A percentile compares a stretch with the other conserved stretches of the same genome.
phyloP scores from a whole-genome alignment of 2,329 filamentous ascomycete species.

The Trichophyton equinum region DNA sequence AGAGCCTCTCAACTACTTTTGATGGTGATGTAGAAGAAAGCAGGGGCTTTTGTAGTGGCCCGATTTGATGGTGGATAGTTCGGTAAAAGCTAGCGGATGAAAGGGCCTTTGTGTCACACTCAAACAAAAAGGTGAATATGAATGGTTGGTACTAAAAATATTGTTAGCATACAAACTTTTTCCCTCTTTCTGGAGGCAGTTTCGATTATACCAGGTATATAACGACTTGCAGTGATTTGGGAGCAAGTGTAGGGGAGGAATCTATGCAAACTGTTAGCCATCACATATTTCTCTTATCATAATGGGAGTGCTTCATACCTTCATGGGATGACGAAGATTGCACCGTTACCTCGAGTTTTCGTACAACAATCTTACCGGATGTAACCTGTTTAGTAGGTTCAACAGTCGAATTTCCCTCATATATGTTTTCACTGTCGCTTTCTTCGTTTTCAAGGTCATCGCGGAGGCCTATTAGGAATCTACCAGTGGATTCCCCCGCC shows the following conservation, averaged over 20 bases:
- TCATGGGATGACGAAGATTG: constrained; percentile 10
- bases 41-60: constrained; percentile 36
- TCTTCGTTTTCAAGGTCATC: constrained; percentile 30
- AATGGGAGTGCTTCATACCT: constrained; percentile 11
- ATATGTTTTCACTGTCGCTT: constrained; percentile 21
- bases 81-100: constrained; percentile 34
- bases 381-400: constrained; percentile 3
- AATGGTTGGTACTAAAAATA: constrained; percentile 31
- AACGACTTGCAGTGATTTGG: constrained; percentile 24
- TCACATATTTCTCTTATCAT: neutral
- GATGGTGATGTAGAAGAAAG: constrained; percentile 35
- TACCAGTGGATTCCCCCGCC: constrained; percentile 20
- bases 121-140: constrained; percentile 40
- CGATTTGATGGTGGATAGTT: constrained; percentile 37
- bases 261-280: neutral
- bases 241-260: neutral
- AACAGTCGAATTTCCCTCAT: neutral
- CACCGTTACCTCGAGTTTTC: constrained; percentile 26
- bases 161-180: neutral
- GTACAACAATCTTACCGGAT: constrained; percentile 21
- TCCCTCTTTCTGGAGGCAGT: neutral
- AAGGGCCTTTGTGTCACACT: constrained; percentile 31
- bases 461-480: constrained; percentile 33
- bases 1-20: constrained; percentile 29
- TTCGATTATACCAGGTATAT: constrained; percentile 29